Evolutionary conservation across 305 asterid genomes (phyloP).

Genomic region (Stenogyne calaminthoides): DNA sequence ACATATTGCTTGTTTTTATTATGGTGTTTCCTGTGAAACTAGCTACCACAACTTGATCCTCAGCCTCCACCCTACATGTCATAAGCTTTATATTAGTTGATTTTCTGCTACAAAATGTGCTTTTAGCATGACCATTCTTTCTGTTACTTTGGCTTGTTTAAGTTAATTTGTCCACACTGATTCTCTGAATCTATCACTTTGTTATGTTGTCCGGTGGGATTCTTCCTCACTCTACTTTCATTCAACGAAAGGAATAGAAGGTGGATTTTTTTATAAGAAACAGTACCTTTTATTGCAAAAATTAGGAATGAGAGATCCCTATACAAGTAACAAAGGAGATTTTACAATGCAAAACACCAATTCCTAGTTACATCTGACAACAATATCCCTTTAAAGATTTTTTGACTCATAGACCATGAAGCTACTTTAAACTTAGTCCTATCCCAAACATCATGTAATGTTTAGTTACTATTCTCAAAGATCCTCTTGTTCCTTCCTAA

Average conservation of each 20-base stretch:
- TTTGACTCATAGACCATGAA: too few relatives aligned
- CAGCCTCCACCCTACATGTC: background rate
- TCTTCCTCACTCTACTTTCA: background rate
- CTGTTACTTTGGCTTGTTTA: conserved; percentile 9
- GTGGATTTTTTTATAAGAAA: background rate
- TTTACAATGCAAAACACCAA: too few relatives aligned
- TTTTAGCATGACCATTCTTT: background rate
- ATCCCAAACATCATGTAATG: too few relatives aligned
- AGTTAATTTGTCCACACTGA: conserved; percentile 9
- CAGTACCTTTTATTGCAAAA: too few relatives aligned
- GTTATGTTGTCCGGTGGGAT: background rate
- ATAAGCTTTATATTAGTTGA: background rate
- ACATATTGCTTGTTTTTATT: background rate
- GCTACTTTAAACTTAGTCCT: too few relatives aligned
- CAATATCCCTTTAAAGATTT: too few relatives aligned
- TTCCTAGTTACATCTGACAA: too few relatives aligned
- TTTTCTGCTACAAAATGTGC: background rate
- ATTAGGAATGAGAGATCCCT: too few relatives aligned
- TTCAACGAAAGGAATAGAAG: background rate
- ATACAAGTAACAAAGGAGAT: too few relatives aligned
- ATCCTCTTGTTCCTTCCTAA: too few relatives aligned
- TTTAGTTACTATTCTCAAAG: too few relatives aligned
- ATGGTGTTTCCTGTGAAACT: background rate
- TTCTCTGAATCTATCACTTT: background rate
- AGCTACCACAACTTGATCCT: background rate